These are phyloP conservation scores for Neonectria punicea DNA, from an alignment of 2,329 filamentous ascomycete genomes.

Conservation along the genomic window DNA sequence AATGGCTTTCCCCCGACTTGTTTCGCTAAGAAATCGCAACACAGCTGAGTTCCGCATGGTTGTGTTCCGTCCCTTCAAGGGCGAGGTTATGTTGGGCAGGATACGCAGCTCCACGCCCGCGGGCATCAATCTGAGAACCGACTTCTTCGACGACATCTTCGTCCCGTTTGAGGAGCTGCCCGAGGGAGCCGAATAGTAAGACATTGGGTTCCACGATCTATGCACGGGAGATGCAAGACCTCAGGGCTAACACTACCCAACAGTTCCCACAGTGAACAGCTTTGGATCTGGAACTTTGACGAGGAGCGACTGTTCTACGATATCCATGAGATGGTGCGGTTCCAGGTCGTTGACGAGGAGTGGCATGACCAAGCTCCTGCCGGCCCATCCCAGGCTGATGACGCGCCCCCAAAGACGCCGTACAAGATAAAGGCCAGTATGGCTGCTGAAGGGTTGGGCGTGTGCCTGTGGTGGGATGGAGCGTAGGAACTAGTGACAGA, in stretches of 20 bases:
- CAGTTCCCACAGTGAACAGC: conserved; percentile 78
- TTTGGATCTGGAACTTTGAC: conserved; percentile 87
- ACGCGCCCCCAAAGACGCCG: conserved; percentile 71
- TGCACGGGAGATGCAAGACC: no score
- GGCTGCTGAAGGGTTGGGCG: conserved; percentile 70
- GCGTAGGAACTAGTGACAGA: conserved; percentile 33
- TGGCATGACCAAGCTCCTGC: conserved; percentile 90
- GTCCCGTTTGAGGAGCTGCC: conserved; percentile 80
- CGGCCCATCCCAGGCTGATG: conserved; percentile 71
- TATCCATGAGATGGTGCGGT: conserved; percentile 86
- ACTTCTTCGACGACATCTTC: conserved; percentile 95
- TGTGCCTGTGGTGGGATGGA: conserved; percentile 72
- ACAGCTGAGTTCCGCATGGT: conserved; percentile 91
- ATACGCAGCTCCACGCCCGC: conserved; percentile 79
- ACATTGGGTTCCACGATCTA: neutral
- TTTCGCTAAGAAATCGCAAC: conserved; percentile 19
- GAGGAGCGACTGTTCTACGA: conserved; percentile 85
- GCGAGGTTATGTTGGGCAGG: conserved; percentile 86
- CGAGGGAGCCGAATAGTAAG: conserved; percentile 78
- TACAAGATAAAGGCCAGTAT: conserved; percentile 76
- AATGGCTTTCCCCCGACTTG: neutral
- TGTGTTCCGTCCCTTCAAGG: conserved; percentile 95
- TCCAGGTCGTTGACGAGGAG: conserved; percentile 85
- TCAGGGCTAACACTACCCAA: conserved; percentile 22
- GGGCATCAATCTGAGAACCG: conserved; percentile 82